A percentile compares a stretch with the other conserved stretches of the same genome.
These are phyloP conservation scores for Sordariomycetes sp. DNA, from an alignment of 2,329 filamentous ascomycete species.

Conservation along the genomic window DNA sequence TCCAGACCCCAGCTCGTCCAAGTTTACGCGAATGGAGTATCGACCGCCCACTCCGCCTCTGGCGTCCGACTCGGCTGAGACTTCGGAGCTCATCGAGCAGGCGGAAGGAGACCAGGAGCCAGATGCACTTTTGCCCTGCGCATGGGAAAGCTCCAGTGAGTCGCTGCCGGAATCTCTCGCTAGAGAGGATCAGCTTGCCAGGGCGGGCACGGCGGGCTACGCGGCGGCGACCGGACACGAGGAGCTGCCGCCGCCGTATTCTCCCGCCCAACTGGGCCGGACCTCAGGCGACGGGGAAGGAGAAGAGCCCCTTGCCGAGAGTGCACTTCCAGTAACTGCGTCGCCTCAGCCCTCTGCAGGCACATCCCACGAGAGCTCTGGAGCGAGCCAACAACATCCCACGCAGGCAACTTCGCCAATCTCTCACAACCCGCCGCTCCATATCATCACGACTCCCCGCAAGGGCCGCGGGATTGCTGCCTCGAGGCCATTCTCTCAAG, in stretches of 20 bases:
- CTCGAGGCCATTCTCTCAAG: background rate
- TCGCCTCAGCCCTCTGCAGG: background rate
- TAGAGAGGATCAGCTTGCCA: background rate
- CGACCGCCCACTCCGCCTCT: background rate
- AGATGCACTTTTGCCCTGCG: background rate
- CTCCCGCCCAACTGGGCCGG: background rate
- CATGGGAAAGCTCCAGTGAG: background rate
- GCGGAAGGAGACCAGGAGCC: background rate
- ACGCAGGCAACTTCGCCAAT: background rate
- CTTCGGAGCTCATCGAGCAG: background rate
- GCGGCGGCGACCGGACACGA: background rate
- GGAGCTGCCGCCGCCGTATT: background rate
- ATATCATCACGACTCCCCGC: background rate
- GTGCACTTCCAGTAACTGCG: background rate
- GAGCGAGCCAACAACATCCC: background rate
- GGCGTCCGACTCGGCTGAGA: background rate
- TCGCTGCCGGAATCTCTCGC: background rate
- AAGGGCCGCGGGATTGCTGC: slow-evolving; percentile 1
- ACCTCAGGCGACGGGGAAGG: background rate
- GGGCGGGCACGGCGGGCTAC: background rate
- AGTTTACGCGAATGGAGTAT: background rate
- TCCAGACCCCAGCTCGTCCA: background rate
- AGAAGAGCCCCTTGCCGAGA: background rate
- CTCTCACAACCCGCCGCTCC: background rate
- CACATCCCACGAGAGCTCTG: background rate